A percentile compares a stretch with the other conserved stretches of the same genome.
phyloP scores from a whole-genome alignment of 495 filamentous ascomycete species.

The Penicillium chermesinum region DNA sequence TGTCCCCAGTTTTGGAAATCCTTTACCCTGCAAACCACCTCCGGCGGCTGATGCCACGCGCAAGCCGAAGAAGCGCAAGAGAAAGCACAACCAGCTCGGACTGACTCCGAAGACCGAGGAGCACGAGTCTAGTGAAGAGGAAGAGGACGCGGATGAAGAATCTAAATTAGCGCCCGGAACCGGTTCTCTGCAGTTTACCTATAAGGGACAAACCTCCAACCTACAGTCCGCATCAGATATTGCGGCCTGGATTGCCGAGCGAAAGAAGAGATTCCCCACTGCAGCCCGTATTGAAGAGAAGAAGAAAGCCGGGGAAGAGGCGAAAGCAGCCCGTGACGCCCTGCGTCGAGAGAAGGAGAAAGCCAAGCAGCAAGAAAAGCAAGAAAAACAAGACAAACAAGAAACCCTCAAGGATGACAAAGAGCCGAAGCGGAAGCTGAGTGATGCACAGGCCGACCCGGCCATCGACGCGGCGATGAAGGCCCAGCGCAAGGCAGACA shows the following conservation, averaged over 20 bases:
- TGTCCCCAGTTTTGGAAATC: conserved; percentile 58
- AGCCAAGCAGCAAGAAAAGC: conserved; percentile 22
- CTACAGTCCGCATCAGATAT: conserved; percentile 61
- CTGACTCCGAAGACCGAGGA: conserved; percentile 70
- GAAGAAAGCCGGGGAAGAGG: conserved; percentile 41
- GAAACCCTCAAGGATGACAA: background rate
- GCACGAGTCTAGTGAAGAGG: conserved; percentile 64
- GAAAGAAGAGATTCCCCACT: conserved; percentile 73
- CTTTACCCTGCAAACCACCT: conserved; percentile 58
- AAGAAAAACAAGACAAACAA: conserved; percentile 19
- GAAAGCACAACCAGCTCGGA: conserved; percentile 73
- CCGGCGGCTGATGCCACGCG: conserved; percentile 31
- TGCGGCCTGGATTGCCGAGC: conserved; percentile 73
- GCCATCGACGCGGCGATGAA: conserved; percentile 32
- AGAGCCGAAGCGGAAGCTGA: conserved; percentile 20
- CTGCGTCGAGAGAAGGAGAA: conserved; percentile 26
- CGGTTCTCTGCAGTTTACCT: conserved; percentile 40
- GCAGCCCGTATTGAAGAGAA: conserved; percentile 52
- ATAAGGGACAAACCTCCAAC: conserved; percentile 35
- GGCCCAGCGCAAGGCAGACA: conserved; percentile 47
- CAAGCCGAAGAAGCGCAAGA: conserved; percentile 70
- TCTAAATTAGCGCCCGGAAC: conserved; percentile 37
- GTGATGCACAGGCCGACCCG: conserved; percentile 20
- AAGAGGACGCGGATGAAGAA: conserved; percentile 71
- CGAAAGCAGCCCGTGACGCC: conserved; percentile 35